Evolutionary conservation across 257 asterid species (phyloP).

Genomic region (Scutellaria barbata): DNA sequence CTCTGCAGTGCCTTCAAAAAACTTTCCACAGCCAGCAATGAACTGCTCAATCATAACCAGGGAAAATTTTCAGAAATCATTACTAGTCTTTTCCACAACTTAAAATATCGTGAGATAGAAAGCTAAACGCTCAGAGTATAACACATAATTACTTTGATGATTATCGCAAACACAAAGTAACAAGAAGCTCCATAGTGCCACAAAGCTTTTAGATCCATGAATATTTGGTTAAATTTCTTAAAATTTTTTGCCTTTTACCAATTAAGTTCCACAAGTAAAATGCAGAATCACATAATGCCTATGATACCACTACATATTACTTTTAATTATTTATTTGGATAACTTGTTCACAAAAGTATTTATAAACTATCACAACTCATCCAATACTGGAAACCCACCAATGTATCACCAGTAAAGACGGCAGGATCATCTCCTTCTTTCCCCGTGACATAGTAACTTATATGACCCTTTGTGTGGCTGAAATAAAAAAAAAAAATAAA

Average conservation of each 20-base stretch:
- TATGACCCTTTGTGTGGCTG: constrained; percentile 97
- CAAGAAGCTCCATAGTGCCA: constrained; percentile 13
- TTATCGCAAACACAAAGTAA: constrained; percentile 8
- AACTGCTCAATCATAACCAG: constrained; percentile 52
- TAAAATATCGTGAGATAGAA: constrained; percentile 1
- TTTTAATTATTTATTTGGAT: constrained; percentile 14
- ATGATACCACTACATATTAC: neutral
- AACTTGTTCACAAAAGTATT: neutral
- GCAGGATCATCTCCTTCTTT: constrained; percentile 84
- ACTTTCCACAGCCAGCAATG: constrained; percentile 93
- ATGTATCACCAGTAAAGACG: constrained; percentile 94
- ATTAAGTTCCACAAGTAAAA: neutral
- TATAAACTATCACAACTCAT: neutral
- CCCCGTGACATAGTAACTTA: constrained; percentile 85
- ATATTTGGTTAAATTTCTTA: neutral
- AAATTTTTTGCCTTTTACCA: neutral
- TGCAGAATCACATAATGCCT: constrained; percentile 9
- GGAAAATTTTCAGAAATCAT: constrained; percentile 7
- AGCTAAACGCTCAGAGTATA: neutral
- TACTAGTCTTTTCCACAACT: constrained; percentile 13
- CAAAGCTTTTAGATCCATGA: neutral
- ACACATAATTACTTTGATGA: neutral
- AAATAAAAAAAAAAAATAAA: constrained; percentile 28
- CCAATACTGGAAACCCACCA: constrained; percentile 60
- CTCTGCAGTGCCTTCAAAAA: constrained; percentile 94